Conservation (phyloP, 2,329 filamentous ascomycete genomes). For the Pleochaeta shiraiana region DNA sequence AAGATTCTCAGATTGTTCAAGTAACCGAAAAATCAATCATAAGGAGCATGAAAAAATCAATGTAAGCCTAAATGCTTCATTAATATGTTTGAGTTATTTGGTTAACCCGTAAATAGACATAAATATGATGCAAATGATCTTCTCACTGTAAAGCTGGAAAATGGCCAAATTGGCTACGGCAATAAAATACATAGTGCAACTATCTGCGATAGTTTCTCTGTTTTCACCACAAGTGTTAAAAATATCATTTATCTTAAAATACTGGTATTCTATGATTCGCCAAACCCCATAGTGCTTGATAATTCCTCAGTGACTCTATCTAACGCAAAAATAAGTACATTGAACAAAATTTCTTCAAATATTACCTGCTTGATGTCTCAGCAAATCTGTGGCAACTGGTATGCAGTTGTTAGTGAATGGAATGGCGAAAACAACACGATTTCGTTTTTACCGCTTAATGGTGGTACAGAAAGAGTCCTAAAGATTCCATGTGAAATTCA, state of each 20-base stretch:
- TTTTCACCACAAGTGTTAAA: slow-evolving; percentile 12
- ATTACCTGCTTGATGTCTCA: slow-evolving; percentile 10
- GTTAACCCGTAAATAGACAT: slow-evolving; percentile 5
- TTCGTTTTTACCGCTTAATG: slow-evolving; percentile 9
- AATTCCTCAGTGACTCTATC: not conserved
- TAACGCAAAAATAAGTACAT: slow-evolving; percentile 6
- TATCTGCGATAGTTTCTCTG: slow-evolving; percentile 10
- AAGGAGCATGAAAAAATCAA: slow-evolving; percentile 6
- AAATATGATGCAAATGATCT: slow-evolving; percentile 5
- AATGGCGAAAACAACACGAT: slow-evolving; percentile 7
- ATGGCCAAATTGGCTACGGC: slow-evolving; percentile 5
- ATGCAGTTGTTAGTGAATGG: slow-evolving; percentile 10
- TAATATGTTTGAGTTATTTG: not conserved
- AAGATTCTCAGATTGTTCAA: slow-evolving; percentile 25
- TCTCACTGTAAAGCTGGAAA: slow-evolving; percentile 5
- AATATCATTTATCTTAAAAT: slow-evolving; percentile 9
- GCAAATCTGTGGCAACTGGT: slow-evolving; percentile 6
- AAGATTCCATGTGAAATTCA: slow-evolving; percentile 5
- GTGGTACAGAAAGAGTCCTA: slow-evolving; percentile 5
- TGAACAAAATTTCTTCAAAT: slow-evolving; percentile 8
- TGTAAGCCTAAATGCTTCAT: slow-evolving; percentile 9
- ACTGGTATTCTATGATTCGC: slow-evolving; percentile 6
- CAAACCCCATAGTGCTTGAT: slow-evolving; percentile 7
- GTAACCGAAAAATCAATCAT: slow-evolving; percentile 26
- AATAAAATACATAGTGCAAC: slow-evolving; percentile 11